phyloP scores from a whole-genome alignment of 257 asterid species.

The Solanum tarijense region DNA sequence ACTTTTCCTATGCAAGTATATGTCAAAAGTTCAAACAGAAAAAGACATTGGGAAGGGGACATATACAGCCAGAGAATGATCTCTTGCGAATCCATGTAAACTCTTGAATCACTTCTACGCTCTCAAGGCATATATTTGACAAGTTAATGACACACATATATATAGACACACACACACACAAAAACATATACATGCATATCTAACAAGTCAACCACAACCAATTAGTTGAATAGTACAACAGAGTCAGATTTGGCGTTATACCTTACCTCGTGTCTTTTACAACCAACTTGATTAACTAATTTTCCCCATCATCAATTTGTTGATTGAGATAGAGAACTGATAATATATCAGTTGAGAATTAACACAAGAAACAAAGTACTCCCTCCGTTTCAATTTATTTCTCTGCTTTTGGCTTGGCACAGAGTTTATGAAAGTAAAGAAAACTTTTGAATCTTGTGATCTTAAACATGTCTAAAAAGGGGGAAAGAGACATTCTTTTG shows the following conservation, averaged over 20 bases:
- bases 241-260: not conserved
- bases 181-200: not conserved
- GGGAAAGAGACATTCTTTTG: not conserved
- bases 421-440: not conserved
- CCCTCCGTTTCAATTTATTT: not conserved
- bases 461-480: not conserved
- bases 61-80: not conserved
- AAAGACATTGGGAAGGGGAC: not conserved
- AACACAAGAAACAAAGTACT: not conserved
- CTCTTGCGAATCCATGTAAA: not conserved
- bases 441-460: not conserved
- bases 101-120: not conserved
- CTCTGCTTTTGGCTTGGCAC: not conserved
- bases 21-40: not conserved
- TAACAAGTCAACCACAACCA: not conserved
- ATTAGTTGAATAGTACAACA: not conserved
- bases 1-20: not conserved
- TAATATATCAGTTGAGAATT: not conserved
- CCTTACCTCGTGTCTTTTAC: not conserved
- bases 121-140: not conserved
- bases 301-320: not conserved
- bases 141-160: not conserved
- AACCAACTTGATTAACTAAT: not conserved
- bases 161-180: not conserved
- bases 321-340: not conserved